phyloP scores from a whole-genome alignment of 768 basidiomycete species.

The Russula compacta region DNA sequence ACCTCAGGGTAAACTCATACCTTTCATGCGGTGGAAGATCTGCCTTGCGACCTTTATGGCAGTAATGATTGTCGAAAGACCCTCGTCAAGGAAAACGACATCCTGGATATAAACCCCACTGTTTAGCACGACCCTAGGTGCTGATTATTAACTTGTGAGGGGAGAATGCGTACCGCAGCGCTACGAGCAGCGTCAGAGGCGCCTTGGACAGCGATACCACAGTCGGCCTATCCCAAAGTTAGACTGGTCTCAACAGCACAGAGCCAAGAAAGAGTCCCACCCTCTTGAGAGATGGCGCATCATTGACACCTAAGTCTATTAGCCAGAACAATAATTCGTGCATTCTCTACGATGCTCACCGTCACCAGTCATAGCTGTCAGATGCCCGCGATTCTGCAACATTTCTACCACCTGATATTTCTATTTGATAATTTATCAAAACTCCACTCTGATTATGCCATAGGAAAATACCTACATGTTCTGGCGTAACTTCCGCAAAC shows the following conservation, averaged over 20 bases:
- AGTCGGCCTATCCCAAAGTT: slow-evolving; percentile 22
- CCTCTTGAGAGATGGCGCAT: slow-evolving; percentile 30
- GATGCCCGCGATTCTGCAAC: slow-evolving; percentile 33
- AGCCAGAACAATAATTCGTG: neutral
- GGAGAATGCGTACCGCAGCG: slow-evolving; percentile 24
- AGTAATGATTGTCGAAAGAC: slow-evolving; percentile 35
- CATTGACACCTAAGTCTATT: slow-evolving; percentile 21
- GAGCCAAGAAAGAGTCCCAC: slow-evolving; percentile 15
- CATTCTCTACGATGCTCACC: slow-evolving; percentile 17
- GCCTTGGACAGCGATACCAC: slow-evolving; percentile 36
- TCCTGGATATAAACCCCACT: slow-evolving; percentile 20
- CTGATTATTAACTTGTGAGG: neutral
- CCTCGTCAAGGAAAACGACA: slow-evolving; percentile 42
- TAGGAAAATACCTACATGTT: slow-evolving; percentile 28
- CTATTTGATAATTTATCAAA: neutral
- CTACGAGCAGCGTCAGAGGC: slow-evolving; percentile 35
- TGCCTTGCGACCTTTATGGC: slow-evolving; percentile 40
- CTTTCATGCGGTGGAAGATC: slow-evolving; percentile 43
- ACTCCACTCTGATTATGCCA: neutral
- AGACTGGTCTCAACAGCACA: neutral
- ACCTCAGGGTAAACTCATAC: slow-evolving; percentile 15
- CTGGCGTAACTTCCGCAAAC: slow-evolving; percentile 42
- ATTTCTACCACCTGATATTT: slow-evolving; percentile 31
- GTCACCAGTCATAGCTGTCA: slow-evolving; percentile 39
- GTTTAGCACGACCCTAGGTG: neutral